phyloP scores from a whole-genome alignment of 345 rosid genomes.

The Populus pruinosa region DNA sequence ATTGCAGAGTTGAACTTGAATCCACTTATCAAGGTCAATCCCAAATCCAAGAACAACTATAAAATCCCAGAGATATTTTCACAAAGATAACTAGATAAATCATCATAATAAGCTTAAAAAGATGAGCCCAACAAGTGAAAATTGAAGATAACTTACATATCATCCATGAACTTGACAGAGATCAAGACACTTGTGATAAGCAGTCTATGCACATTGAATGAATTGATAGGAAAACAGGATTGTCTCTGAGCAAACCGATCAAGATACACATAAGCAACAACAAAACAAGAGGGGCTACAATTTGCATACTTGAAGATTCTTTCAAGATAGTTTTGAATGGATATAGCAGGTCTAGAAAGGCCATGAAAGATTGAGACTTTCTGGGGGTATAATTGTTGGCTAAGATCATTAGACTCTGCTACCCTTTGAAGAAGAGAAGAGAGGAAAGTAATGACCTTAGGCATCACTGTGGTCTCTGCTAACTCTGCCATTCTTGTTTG shows the following conservation, averaged over 20 bases:
- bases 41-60: not conserved
- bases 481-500: conserved; percentile 28
- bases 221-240: conserved; percentile 51
- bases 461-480: conserved; percentile 31
- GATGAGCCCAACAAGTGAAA: not conserved
- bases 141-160: conserved; percentile 46
- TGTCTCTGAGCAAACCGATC: conserved; percentile 59
- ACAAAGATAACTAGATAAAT: not conserved
- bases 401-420: conserved; percentile 45
- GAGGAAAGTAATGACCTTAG: conserved; percentile 40
- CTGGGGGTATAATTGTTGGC: conserved; percentile 32
- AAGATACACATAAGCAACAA: conserved; percentile 68
- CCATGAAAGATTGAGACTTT: conserved; percentile 53
- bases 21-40: not conserved
- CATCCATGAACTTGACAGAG: conserved; percentile 83
- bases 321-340: conserved; percentile 60
- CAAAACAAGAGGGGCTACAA: conserved; percentile 71
- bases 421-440: conserved; percentile 52
- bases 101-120: not conserved
- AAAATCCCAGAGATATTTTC: too few species aligned
- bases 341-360: conserved; percentile 49
- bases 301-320: conserved; percentile 71
- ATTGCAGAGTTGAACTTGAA: not conserved
- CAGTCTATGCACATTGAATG: conserved; percentile 62
- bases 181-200: conserved; percentile 72